A percentile compares a stretch with the other conserved stretches of the same genome.
Evolutionary conservation across 2,329 filamentous ascomycete genomes (phyloP).

Genomic region (Cryoendolithus antarcticus): DNA sequence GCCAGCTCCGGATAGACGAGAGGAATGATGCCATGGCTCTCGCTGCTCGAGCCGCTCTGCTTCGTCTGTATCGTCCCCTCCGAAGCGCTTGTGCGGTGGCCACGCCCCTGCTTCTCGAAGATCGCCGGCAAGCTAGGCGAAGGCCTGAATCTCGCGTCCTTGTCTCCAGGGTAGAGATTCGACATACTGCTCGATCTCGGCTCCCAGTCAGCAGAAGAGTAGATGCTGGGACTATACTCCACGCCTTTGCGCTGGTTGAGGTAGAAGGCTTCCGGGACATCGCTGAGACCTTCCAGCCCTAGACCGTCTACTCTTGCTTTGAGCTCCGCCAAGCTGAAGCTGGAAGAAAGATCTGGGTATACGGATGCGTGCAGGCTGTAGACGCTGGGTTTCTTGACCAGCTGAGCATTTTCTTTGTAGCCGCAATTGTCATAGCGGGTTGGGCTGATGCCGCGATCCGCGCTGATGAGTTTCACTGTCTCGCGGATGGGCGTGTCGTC

Average conservation of each 20-base stretch:
- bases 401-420: slow-evolving; percentile 10
- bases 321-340: slow-evolving; percentile 14
- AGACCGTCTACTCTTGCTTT: slow-evolving; percentile 17
- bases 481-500: slow-evolving; percentile 1
- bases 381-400: slow-evolving; percentile 19
- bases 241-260: slow-evolving; percentile 5
- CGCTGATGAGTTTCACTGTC: slow-evolving; percentile 8
- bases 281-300: slow-evolving; percentile 18
- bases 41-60: slow-evolving; percentile 6
- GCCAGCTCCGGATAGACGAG: slow-evolving; percentile 12
- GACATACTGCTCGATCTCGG: background rate
- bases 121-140: background rate
- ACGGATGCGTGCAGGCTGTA: slow-evolving; percentile 20
- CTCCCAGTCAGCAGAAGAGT: slow-evolving; percentile 7
- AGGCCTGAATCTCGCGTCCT: background rate
- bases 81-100: background rate
- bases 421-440: slow-evolving; percentile 15
- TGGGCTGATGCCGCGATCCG: slow-evolving; percentile 11
- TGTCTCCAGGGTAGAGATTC: background rate
- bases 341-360: slow-evolving; percentile 14
- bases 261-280: slow-evolving; percentile 14
- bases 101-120: background rate
- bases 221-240: slow-evolving; percentile 20
- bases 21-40: slow-evolving; percentile 6
- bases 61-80: slow-evolving; percentile 3